Evolutionary conservation across 2,329 filamentous ascomycete species (phyloP), one percentile per base, ranked within the genome.

Genomic region (Fusarium ramigenum): DNA sequence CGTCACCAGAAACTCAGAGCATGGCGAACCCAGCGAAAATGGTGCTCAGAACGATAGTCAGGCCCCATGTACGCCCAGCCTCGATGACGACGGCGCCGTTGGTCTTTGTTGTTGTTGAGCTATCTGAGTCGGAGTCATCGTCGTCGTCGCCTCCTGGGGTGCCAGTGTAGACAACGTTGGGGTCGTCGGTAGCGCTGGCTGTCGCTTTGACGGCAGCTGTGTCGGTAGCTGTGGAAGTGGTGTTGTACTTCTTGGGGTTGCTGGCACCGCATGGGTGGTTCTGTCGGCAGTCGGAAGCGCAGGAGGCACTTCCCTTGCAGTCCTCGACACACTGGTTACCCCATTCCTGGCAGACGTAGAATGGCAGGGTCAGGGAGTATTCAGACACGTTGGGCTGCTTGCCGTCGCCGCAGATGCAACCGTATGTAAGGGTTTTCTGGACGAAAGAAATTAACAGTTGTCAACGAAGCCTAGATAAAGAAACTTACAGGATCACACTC

Each of bases 341-440:
- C 87, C 88, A 94, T 82, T 92, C 87, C 52, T 87, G 87, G 87
- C 93, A 96, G 77, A 91, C 87, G 84, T 91, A 93, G 87, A 90
- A 96, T 39, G 93, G 93, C 32, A 96, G 85, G 3, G 93, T 95
- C 76, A 94, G 87, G 25, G 91, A 92, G 87, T 92, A 96, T 82
- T 95, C 88, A 78, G 91, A 90, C 54, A 93, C 83, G 83, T 95
- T 95, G 75, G 93, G 93, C 59, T 87, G 83, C 70, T 87, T 80
- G 79, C 89, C 88, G 79, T 92, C 87, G 71, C 87, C 86, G 85
- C 93, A 96, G 75, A 94, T 85, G 81, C 93, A 96, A 72, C 87
- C 85, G 83, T 92, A 96, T n/a, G 84, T 86, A 56, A 96, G 87
- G 25, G 85, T 84, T 58, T 86, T 78, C 89, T 91, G 61, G 30